These are phyloP conservation scores for Cynara cardunculus DNA, from an alignment of 129 eudicot species.

Conservation along the genomic window DNA sequence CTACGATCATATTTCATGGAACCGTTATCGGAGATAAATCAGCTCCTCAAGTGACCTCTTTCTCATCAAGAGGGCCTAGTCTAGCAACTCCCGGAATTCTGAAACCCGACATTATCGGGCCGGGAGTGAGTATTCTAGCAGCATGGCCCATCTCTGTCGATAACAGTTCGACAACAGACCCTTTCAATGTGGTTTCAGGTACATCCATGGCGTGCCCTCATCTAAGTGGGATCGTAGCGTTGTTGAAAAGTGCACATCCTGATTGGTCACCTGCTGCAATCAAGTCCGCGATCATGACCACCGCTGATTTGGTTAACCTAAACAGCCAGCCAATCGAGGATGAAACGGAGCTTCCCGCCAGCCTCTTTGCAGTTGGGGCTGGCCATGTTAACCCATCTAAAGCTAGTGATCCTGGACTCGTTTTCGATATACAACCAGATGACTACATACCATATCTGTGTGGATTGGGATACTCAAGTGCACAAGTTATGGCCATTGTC, in stretches of 20 bases:
- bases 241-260: conserved; percentile 48
- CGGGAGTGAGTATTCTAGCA: conserved; percentile 59
- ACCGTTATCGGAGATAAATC: conserved; percentile 34
- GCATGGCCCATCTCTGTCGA: conserved; percentile 46
- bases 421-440: conserved; percentile 41
- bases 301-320: conserved; percentile 41
- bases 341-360: conserved; percentile 33
- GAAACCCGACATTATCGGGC: conserved; percentile 54
- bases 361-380: conserved; percentile 39
- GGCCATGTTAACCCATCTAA: conserved; percentile 54
- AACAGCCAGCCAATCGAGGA: conserved; percentile 35
- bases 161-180: conserved; percentile 18
- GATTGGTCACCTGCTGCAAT: conserved; percentile 65
- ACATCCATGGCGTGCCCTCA: conserved; percentile 65
- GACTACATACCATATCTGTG: conserved; percentile 43
- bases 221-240: conserved; percentile 49
- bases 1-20: conserved; percentile 51
- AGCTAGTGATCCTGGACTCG: conserved; percentile 49
- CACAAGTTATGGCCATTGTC: conserved; percentile 23
- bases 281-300: conserved; percentile 54
- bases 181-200: conserved; percentile 46
- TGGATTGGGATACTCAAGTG: conserved; percentile 38
- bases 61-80: conserved; percentile 53
- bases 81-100: conserved; percentile 48
- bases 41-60: conserved; percentile 47